phyloP scores from a whole-genome alignment of 2,329 filamentous ascomycete species.

The Cryphonectria carpinicola region DNA sequence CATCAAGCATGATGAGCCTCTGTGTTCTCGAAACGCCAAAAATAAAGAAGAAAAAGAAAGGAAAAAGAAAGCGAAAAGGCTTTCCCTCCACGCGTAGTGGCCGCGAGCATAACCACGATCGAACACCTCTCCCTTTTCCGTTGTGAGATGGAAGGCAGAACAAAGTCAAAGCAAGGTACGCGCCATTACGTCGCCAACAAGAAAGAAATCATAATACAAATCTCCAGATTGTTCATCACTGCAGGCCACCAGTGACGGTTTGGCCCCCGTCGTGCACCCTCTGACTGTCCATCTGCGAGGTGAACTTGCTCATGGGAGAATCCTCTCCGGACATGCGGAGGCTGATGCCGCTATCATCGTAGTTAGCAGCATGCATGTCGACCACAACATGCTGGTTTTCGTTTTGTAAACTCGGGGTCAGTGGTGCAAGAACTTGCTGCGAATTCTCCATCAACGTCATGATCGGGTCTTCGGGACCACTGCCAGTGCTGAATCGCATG shows the following conservation, averaged over 20 bases:
- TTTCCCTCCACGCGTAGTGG: background rate
- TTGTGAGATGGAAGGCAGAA: background rate
- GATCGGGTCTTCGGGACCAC: slow-evolving; percentile 48
- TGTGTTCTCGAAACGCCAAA: slow-evolving; percentile 9
- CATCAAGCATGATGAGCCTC: slow-evolving; percentile 3
- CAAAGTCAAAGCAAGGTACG: background rate
- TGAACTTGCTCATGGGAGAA: slow-evolving; percentile 63
- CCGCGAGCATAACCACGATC: background rate
- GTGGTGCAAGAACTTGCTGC: slow-evolving; percentile 55
- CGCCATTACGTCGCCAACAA: slow-evolving; percentile 6
- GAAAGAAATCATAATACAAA: slow-evolving; percentile 5
- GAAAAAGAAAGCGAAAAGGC: slow-evolving; percentile 10
- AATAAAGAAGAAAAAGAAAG: background rate
- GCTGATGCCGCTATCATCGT: slow-evolving; percentile 77
- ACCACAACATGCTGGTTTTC: slow-evolving; percentile 50
- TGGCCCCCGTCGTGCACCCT: slow-evolving; percentile 19
- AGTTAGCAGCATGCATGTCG: slow-evolving; percentile 50
- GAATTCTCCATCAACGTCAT: slow-evolving; percentile 50
- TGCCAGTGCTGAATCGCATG: slow-evolving; percentile 45
- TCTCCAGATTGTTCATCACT: slow-evolving; percentile 11
- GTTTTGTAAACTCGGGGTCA: slow-evolving; percentile 47
- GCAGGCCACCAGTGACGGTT: slow-evolving; percentile 17
- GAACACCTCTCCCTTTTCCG: background rate
- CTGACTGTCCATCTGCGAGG: slow-evolving; percentile 36
- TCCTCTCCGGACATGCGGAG: slow-evolving; percentile 71